Conservation (phyloP, 1,139 yeast species). For the Blastobotrys petasosporus region DNA sequence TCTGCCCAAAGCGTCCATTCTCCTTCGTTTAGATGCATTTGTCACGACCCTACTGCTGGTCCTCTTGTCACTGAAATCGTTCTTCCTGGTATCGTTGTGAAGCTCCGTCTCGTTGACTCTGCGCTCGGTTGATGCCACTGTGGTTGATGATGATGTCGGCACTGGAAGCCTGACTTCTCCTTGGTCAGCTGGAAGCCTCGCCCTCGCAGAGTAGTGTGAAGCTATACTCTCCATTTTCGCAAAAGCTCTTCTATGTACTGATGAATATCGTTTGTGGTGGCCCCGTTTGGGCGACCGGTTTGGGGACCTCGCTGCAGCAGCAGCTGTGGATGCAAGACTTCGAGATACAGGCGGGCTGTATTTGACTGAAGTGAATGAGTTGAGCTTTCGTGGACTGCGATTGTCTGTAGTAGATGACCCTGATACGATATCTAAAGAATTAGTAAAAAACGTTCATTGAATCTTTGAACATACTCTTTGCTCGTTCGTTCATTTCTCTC, state of each 20-base stretch:
- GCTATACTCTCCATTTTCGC: conserved; percentile 30
- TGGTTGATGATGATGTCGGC: background rate
- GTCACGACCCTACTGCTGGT: conserved; percentile 9
- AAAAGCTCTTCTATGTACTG: conserved; percentile 27
- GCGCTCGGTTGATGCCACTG: background rate
- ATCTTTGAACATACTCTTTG: conserved; percentile 17
- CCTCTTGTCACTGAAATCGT: conserved; percentile 11
- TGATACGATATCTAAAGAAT: background rate
- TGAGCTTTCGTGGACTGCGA: background rate
- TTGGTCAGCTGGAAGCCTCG: conserved; percentile 2
- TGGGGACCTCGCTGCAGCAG: conserved; percentile 16
- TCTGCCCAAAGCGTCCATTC: conserved; percentile 14
- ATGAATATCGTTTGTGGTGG: conserved; percentile 25
- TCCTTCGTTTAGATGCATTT: conserved; percentile 16
- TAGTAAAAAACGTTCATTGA: too few relatives aligned
- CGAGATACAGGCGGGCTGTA: conserved; percentile 4
- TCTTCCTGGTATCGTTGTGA: conserved; percentile 4
- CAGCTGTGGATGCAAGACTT: conserved; percentile 17
- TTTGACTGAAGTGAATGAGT: conserved; percentile 1
- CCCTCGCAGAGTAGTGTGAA: conserved; percentile 22
- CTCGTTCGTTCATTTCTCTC: conserved; percentile 34
- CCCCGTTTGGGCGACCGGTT: conserved; percentile 13
- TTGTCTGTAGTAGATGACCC: background rate
- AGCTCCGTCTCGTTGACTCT: conserved; percentile 9
- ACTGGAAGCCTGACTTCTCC: background rate